Base-by-base conservation (phyloP, 2,329 filamentous ascomycete species). In the Pseudogymnoascus destructans region DNA sequence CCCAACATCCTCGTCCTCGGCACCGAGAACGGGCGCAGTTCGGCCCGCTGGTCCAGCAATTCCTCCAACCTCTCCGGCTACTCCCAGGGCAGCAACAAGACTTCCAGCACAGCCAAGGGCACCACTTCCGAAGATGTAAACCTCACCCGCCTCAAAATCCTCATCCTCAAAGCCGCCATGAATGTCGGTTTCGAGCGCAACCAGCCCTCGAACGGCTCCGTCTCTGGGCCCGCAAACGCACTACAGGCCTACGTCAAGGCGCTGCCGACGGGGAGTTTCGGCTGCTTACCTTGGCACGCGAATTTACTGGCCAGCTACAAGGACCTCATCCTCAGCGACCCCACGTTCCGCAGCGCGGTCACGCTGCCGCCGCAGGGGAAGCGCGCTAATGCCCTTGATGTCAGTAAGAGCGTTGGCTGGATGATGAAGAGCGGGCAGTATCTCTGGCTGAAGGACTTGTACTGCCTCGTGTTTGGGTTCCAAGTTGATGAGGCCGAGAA, bases 1-100 rank as follows among this genome's bases (percentile, higher is more conserved):
- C 91, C 89, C 5, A 95, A 95, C 67, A 95, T 96, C 64, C 78
- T 95, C 57, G 85, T 96, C 0, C 79, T 95, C 0, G 89, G 89
- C 2, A 86, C 89, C 3, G 79, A 80, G 49, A 78, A 76, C 32
- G 78, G 75, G 49, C 79, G 82, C 21, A 73, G 74, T 35, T 82
- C 83, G 46, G 82, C 84, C 6, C 79, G 86, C 59, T 95, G 89
- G 89, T 89, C 88, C 0, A 93, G 87, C 68, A 86, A 81, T 63
- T 86, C 86, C 3, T 90, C 86, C 8, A 88, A 85, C 60, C 74
- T 92, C 23, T 93, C 88, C 1, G 82, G 83, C 60, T 91, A 90
- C 68, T 92, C 87, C 3, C 87, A 89, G 62, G 78, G 78, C 63
- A 84, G 80, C 66, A 75, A 78, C 60, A 77, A 79, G 60, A 84